Percentiles rank a stretch among this genome's conserved stretches.
Evolutionary conservation across 768 basidiomycete species (phyloP).

Genomic region (Amanita thiersii): DNA sequence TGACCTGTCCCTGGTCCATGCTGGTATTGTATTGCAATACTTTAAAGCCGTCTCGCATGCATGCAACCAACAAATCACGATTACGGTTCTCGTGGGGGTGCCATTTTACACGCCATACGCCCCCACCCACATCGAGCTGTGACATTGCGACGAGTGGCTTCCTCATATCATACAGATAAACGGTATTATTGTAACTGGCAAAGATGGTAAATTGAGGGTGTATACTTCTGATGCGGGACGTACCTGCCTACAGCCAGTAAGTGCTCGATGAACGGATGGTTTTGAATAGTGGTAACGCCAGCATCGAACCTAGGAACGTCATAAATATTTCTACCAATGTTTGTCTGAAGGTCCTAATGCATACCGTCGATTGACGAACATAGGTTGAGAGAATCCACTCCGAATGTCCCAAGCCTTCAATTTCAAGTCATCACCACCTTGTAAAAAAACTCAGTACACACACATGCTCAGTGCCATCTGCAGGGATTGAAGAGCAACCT

Average conservation of each 20-base stretch:
- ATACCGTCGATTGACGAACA: slow-evolving; percentile 68
- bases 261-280: slow-evolving; percentile 71
- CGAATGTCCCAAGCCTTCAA: slow-evolving; percentile 90
- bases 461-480: no score
- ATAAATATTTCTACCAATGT: slow-evolving; percentile 4
- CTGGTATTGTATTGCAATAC: slow-evolving; percentile 44
- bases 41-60: slow-evolving; percentile 98
- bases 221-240: neutral
- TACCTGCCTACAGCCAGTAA: slow-evolving; percentile 89
- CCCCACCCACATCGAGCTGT: slow-evolving; percentile 72
- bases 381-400: slow-evolving; percentile 47
- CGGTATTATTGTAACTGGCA: slow-evolving; percentile 71
- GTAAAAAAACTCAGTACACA: no score
- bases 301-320: slow-evolving; percentile 65
- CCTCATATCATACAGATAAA: slow-evolving; percentile 79
- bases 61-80: slow-evolving; percentile 80
- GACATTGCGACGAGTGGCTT: slow-evolving; percentile 50
- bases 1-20: slow-evolving; percentile 25
- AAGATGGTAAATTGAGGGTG: neutral
- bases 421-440: slow-evolving; percentile 89
- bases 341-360: slow-evolving; percentile 1
- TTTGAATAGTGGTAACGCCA: slow-evolving; percentile 88
- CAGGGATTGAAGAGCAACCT: slow-evolving; percentile 40
- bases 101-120: slow-evolving; percentile 96
- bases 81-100: slow-evolving; percentile 67